A percentile compares a stretch with the other conserved stretches of the same genome.
phyloP scores from a whole-genome alignment of 2,329 filamentous ascomycete genomes.

The Penicillium sp. region DNA sequence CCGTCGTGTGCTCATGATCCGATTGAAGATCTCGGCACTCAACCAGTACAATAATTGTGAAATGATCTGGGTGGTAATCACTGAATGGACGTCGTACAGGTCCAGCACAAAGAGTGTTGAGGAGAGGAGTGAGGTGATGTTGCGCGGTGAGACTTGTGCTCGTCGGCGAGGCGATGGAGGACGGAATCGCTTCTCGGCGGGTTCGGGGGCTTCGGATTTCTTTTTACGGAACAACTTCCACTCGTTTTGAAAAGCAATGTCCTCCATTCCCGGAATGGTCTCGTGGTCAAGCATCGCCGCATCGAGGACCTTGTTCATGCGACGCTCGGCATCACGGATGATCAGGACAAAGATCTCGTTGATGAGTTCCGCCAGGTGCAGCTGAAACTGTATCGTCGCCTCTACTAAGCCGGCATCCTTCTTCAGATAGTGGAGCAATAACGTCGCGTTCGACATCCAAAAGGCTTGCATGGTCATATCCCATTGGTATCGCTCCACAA shows the following conservation, averaged over 20 bases:
- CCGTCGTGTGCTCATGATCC: constrained; percentile 91
- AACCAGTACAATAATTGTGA: constrained; percentile 96
- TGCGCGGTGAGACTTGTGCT: constrained; percentile 85
- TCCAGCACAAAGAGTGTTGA: constrained; percentile 96
- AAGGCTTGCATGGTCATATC: constrained; percentile 99
- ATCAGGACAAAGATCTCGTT: constrained; percentile 99
- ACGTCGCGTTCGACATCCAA: constrained; percentile 95
- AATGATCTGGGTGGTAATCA: constrained; percentile 86
- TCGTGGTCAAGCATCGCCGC: constrained; percentile 94
- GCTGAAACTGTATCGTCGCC: constrained; percentile 81
- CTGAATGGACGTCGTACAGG: constrained; percentile 97
- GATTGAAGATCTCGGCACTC: constrained; percentile 91
- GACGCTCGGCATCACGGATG: constrained; percentile 87
- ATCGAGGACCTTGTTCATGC: constrained; percentile 93
- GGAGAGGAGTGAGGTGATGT: constrained; percentile 89
- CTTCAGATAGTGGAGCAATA: constrained; percentile 93
- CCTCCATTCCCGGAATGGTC: constrained; percentile 94
- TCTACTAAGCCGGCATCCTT: constrained; percentile 79
- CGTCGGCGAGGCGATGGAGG: constrained; percentile 90
- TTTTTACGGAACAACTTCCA: constrained; percentile 97
- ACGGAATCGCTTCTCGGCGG: constrained; percentile 80
- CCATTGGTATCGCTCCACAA: constrained; percentile 95
- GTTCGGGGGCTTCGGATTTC: constrained; percentile 77
- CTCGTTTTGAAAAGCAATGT: constrained; percentile 94
- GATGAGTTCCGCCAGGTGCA: constrained; percentile 86